These are phyloP conservation scores for Triticum aestivum DNA, from an alignment of 176 grass and related monocot genomes.

Conservation along the genomic window DNA sequence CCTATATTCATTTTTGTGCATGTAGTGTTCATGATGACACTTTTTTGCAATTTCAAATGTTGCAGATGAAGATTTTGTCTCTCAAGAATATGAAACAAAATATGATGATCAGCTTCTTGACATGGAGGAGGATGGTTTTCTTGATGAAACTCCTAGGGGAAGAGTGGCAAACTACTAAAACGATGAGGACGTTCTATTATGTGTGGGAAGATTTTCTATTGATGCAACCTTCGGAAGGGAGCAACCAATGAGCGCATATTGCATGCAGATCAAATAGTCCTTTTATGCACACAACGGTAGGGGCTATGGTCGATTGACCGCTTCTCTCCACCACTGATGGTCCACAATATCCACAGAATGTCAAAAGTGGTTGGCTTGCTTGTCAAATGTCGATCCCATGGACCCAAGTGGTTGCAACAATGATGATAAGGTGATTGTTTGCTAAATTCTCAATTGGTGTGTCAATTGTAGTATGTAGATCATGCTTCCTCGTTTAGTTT, in stretches of 20 bases:
- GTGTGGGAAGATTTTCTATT: too few species aligned
- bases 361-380: neutral
- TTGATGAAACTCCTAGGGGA: too few species aligned
- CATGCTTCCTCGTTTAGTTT: too few species aligned
- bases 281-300: neutral
- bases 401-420: neutral
- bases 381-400: neutral
- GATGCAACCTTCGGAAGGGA: neutral
- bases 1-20: neutral
- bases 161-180: too few species aligned
- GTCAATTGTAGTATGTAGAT: neutral
- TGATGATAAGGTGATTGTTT: neutral
- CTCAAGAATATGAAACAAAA: too few species aligned
- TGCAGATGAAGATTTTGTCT: too few species aligned
- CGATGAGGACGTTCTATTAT: too few species aligned
- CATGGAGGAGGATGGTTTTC: too few species aligned
- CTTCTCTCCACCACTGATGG: neutral
- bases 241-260: neutral
- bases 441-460: neutral
- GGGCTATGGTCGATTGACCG: neutral
- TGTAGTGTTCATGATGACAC: too few species aligned
- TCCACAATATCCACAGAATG: neutral
- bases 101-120: too few species aligned
- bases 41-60: too few species aligned
- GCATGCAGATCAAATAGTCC: neutral